Evolutionary conservation across 352 stramenopile species (phyloP), one percentile per base, ranked within the genome.

Genomic region (Pythium phragmitis): DNA sequence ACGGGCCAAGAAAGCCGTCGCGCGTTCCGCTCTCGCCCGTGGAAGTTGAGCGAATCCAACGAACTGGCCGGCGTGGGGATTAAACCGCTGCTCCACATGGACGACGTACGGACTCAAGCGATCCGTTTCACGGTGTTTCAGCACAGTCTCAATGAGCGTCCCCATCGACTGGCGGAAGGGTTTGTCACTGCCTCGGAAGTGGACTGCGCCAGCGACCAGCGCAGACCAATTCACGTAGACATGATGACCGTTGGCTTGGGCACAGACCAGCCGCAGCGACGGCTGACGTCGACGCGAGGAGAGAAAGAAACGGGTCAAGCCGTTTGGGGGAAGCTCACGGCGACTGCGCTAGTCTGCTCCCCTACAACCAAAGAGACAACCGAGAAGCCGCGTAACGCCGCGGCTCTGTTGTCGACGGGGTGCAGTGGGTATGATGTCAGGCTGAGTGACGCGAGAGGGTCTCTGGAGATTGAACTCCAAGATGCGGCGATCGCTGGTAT

Each of bases 81-180:
- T 37, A 26, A 21, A 37, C 12, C 23, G 12, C 36, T 55, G 36
- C 41, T 67, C 11, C 16, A 23, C 2, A 26, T 63, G 0, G 57
- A 63, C 14, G 64, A 70, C 39, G 33, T 7, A 3, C 41, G 43
- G 21, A 66, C 45, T 1, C 57, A 70, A 36, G 57, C 45, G n/a
- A 57, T 72, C 39, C 48, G 45, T 19, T 43, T 72, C 17, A 43
- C 43, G 0, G 23, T 72, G 30, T 65, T 56, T 50, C 65, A 54
- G 0, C 37, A 72, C 21, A 54, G 23, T 37, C 16, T 14, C 0
- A 72, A 67, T 17, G 65, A 67, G 23, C 43, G 58, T 41, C 21
- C 53, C 4, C 14, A 64, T 8, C 58, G 37, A 23, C n/a, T 72
- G 3, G 65, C 65, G 1, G 52, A 67, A 67, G 65, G 52, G 2